Evolutionary conservation across 2,329 filamentous ascomycete genomes (phyloP), one percentile per base, ranked within the genome.

Genomic region (Claviceps pusilla): DNA sequence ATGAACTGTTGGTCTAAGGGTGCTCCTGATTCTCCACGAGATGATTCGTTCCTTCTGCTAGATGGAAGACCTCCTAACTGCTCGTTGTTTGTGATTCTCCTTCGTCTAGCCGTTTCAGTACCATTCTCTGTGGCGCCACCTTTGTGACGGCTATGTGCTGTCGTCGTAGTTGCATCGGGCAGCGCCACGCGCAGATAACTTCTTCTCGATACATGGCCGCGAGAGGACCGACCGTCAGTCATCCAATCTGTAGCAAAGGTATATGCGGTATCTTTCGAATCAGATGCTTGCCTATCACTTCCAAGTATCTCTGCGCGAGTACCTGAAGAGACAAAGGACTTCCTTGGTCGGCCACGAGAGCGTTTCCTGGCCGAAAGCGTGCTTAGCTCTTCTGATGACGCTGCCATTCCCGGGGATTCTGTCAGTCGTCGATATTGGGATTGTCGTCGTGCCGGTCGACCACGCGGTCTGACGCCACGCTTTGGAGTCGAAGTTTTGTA

Each of bases 1-100:
- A 81, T 68, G 50, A 76, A 71, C 11, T 68, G 64, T 11, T 61
- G 62, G 48, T 62, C 59, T 35, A 55, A 16, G 28, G 51, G 33
- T 19, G 33, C n/a, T 51, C 31, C 45, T 11, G 7, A 48, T 45
- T n/a, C 14, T 45, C 43, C 12, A 48, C 39, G 24, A 24, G 16
- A 45, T 14, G 19, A 5, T 43, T 33, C 41, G 24, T 39, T 43
- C 37, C 16, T 49, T 57, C 48, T 19, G 53, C 51, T 10, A 31
- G 45, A 42, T 31, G 35, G 10, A 19, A 14, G 45, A 39, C 16
- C 48, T 37, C 11, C 39, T 14, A 12, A 33, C 7, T 33, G 43
- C 37, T 31, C 24, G 19, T 31, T 19, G 14, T 16, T 28, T 31
- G 51, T 16, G 24, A 14, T 31, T 24, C 6, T 19, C n/a, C n/a